Percentiles rank a stretch among this genome's conserved stretches.
phyloP scores from a whole-genome alignment of 2,329 filamentous ascomycete genomes.

The Leptographium procerum region DNA sequence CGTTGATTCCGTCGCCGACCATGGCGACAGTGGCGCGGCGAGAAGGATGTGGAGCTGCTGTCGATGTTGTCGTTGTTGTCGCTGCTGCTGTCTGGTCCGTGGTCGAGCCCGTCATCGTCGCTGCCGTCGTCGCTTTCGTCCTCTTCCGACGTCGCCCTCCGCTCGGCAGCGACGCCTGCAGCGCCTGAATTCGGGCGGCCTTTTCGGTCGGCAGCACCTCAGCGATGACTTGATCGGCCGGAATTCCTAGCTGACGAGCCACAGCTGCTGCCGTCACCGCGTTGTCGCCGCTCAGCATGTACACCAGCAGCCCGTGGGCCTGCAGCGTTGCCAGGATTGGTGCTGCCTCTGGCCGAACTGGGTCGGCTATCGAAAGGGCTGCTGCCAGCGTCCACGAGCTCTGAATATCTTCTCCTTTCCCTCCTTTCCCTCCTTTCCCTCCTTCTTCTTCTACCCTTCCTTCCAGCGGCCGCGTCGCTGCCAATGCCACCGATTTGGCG shows the following conservation, averaged over 20 bases:
- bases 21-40: constrained; percentile 56
- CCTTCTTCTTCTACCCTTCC: not conserved
- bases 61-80: constrained; percentile 1
- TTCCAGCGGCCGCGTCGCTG: constrained; percentile 33
- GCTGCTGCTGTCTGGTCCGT: too few relatives aligned
- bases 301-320: constrained; percentile 58
- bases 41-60: constrained; percentile 14
- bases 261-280: constrained; percentile 72
- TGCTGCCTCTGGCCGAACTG: constrained; percentile 62
- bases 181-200: constrained; percentile 54
- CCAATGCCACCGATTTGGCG: constrained; percentile 53
- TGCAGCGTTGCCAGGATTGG: constrained; percentile 54
- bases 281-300: constrained; percentile 92
- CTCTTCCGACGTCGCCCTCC: not conserved
- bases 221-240: constrained; percentile 63
- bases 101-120: not conserved
- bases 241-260: constrained; percentile 64
- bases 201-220: constrained; percentile 81
- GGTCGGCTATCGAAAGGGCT: constrained; percentile 68
- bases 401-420: not conserved
- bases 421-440: not conserved
- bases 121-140: not conserved
- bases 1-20: constrained; percentile 84
- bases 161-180: constrained; percentile 43
- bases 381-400: constrained; percentile 42